Conservation (phyloP, 176 grass and related monocot genomes). For the Triticum monococcum region DNA sequence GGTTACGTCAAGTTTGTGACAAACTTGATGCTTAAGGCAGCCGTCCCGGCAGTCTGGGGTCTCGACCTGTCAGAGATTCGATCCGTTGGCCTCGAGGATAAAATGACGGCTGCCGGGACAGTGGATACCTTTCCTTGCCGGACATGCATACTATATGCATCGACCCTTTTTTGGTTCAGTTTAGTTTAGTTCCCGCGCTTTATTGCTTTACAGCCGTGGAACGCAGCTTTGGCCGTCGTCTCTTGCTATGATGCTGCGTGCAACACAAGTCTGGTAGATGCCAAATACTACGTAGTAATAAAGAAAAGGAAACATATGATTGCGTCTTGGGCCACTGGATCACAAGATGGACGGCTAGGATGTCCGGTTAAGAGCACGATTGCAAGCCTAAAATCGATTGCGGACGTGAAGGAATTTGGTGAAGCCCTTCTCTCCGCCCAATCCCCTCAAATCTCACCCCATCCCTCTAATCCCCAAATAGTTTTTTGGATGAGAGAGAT, state of each 20-base stretch:
- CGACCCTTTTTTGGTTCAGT: constrained; percentile 26
- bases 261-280: constrained; percentile 15
- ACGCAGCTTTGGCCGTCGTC: constrained; percentile 11
- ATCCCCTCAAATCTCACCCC: no score
- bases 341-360: no score
- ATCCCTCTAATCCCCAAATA: no score
- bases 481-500: no score
- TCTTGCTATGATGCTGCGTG: not conserved
- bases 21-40: constrained; percentile 70
- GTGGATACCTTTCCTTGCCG: constrained; percentile 20
- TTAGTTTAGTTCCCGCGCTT: constrained; percentile 11
- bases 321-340: no score
- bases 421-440: no score
- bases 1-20: constrained; percentile 33
- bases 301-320: no score
- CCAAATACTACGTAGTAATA: not conserved
- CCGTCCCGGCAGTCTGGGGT: not conserved
- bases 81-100: not conserved
- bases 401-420: no score
- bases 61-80: constrained; percentile 22
- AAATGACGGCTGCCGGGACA: constrained; percentile 30
- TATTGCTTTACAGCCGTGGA: constrained; percentile 14
- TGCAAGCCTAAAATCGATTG: no score
- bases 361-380: no score
- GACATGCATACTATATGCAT: constrained; percentile 3